phyloP scores from a whole-genome alignment of 1,139 yeast genomes.

The Pichia sp. region DNA sequence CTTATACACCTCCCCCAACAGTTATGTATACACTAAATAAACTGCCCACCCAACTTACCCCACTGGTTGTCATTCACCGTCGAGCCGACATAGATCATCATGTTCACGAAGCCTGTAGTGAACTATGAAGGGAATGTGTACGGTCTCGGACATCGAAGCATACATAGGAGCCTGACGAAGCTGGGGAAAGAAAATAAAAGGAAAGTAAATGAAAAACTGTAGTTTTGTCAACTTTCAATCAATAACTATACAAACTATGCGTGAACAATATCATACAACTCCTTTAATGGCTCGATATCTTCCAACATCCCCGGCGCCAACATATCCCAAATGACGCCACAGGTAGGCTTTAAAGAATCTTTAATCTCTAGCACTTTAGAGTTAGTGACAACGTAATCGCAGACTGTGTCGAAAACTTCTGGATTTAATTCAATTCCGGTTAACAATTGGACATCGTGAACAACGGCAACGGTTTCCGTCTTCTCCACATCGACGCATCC shows the following conservation, averaged over 20 bases:
- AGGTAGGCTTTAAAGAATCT: slow-evolving; percentile 20
- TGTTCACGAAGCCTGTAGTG: too few species aligned
- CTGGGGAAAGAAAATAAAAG: not conserved
- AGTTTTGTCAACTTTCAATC: too few species aligned
- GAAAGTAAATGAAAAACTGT: not conserved
- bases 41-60: too few species aligned
- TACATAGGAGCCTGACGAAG: too few species aligned
- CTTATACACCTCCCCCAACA: too few species aligned
- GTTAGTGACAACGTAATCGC: slow-evolving; percentile 24
- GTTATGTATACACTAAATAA: too few species aligned
- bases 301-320: slow-evolving; percentile 22
- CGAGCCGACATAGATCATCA: too few species aligned
- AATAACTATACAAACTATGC: too few species aligned
- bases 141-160: too few species aligned
- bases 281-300: slow-evolving; percentile 23
- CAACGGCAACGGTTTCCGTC: slow-evolving; percentile 24
- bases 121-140: too few species aligned
- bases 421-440: slow-evolving; percentile 20
- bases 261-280: slow-evolving; percentile 10
- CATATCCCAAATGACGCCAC: slow-evolving; percentile 24
- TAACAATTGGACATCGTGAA: slow-evolving; percentile 25
- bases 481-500: slow-evolving; percentile 14
- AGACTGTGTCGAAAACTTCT: slow-evolving; percentile 25
- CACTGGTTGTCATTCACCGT: too few species aligned
- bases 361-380: slow-evolving; percentile 15